These are phyloP conservation scores for Oryza glaberrima DNA, from an alignment of 176 grass and related monocot species.

Conservation along the genomic window DNA sequence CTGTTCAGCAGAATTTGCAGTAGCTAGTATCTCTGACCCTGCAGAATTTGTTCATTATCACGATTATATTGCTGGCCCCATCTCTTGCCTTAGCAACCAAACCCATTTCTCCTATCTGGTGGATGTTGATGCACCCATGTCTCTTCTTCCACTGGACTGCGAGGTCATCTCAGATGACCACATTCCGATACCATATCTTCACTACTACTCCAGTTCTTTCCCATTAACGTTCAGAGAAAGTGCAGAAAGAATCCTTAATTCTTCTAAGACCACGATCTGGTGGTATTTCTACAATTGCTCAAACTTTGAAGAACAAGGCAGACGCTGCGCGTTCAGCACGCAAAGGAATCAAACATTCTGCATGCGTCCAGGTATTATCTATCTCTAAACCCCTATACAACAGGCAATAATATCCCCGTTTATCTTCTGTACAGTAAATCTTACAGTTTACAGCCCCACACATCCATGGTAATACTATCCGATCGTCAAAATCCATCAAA, in stretches of 20 bases:
- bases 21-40: no score
- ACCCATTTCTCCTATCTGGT: neutral
- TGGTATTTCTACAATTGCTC: slow-evolving; percentile 1
- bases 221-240: neutral
- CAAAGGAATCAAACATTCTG: slow-evolving; percentile 45
- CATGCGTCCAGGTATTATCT: neutral
- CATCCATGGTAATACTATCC: neutral
- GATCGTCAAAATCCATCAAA: neutral
- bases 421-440: no score
- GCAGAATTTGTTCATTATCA: no score
- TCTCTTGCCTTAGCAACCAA: neutral
- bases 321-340: slow-evolving; percentile 38
- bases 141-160: neutral
- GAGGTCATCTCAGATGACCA: neutral
- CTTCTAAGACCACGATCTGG: neutral
- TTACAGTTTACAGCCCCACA: neutral
- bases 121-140: no score
- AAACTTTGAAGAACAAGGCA: no score
- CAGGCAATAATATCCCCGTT: no score
- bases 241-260: slow-evolving; percentile 14
- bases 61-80: neutral
- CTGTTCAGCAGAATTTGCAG: slow-evolving; percentile 31
- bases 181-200: slow-evolving; percentile 6
- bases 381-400: neutral
- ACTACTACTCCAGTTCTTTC: no score